phyloP scores from a whole-genome alignment of 1,139 yeast species.

The Kodamaea derodonti region DNA sequence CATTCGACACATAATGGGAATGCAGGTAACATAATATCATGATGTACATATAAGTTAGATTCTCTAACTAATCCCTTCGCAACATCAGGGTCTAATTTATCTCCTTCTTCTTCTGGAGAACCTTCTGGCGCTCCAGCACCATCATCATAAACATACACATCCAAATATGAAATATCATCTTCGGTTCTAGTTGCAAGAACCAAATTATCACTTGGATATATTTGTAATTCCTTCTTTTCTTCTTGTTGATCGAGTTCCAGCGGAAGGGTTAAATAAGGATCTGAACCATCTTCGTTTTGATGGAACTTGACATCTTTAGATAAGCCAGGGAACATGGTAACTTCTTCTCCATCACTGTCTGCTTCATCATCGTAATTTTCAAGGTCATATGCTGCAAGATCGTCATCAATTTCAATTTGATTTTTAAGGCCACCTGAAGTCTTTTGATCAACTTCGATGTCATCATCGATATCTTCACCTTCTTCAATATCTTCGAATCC shows the following conservation, averaged over 20 bases:
- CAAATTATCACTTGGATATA: constrained; percentile 86
- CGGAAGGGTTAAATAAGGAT: constrained; percentile 77
- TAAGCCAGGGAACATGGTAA: constrained; percentile 71
- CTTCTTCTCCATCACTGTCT: constrained; percentile 45
- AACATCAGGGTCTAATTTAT: constrained; percentile 58
- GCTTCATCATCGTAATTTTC: constrained; percentile 70
- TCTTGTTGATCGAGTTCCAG: constrained; percentile 59
- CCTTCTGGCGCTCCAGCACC: constrained; percentile 79
- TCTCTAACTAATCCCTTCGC: constrained; percentile 71
- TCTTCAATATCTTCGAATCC: constrained; percentile 5
- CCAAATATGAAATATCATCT: constrained; percentile 88
- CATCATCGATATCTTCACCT: not conserved
- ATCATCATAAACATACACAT: constrained; percentile 91
- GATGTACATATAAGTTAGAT: constrained; percentile 83
- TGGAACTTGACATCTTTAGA: constrained; percentile 49
- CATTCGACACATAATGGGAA: constrained; percentile 97
- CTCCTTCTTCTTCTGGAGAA: constrained; percentile 56
- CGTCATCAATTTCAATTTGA: constrained; percentile 69
- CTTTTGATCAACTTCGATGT: constrained; percentile 8
- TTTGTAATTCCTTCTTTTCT: constrained; percentile 79
- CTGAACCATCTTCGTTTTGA: constrained; percentile 56
- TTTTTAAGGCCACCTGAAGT: constrained; percentile 28
- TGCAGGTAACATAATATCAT: constrained; percentile 94
- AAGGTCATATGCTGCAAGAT: constrained; percentile 80
- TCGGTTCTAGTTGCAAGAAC: constrained; percentile 92